Evolutionary conservation across 1,284 basidiomycete genomes (phyloP).

Genomic region (Puccinia horiana): DNA sequence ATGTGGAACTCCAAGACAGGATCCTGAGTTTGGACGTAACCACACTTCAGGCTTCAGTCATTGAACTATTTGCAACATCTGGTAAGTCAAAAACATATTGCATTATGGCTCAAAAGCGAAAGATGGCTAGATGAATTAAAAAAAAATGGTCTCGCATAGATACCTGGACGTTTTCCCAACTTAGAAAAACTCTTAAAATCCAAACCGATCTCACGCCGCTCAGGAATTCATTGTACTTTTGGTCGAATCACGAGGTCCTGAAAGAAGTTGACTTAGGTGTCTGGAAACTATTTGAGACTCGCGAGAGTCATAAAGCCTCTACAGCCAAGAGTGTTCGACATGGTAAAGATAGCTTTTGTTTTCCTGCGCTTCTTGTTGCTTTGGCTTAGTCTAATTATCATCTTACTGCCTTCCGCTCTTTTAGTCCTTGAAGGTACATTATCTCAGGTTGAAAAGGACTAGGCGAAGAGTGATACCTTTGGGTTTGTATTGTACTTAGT

Average conservation of each 20-base stretch:
- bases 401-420: neutral
- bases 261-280: conserved; percentile 58
- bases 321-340: neutral
- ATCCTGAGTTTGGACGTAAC: conserved; percentile 73
- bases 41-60: conserved; percentile 81
- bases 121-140: neutral
- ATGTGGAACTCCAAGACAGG: conserved; percentile 77
- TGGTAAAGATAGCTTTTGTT: neutral
- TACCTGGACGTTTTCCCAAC: conserved; percentile 69
- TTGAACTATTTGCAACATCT: conserved; percentile 77
- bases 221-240: conserved; percentile 74
- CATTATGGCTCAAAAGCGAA: too few species aligned
- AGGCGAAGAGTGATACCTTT: conserved; percentile 17
- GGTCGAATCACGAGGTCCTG: conserved; percentile 78
- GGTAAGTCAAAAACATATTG: conserved; percentile 59
- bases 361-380: neutral
- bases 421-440: neutral
- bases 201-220: conserved; percentile 67
- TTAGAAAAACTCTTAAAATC: conserved; percentile 68
- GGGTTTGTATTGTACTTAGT: neutral
- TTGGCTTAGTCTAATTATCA: neutral
- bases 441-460: neutral
- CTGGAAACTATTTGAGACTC: conserved; percentile 54
- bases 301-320: conserved; percentile 20
- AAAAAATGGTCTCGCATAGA: conserved; percentile 61